Evolutionary conservation across 2,329 filamentous ascomycete species (phyloP), one percentile per base, ranked within the genome.

Genomic region (Diplodia scrobiculata): DNA sequence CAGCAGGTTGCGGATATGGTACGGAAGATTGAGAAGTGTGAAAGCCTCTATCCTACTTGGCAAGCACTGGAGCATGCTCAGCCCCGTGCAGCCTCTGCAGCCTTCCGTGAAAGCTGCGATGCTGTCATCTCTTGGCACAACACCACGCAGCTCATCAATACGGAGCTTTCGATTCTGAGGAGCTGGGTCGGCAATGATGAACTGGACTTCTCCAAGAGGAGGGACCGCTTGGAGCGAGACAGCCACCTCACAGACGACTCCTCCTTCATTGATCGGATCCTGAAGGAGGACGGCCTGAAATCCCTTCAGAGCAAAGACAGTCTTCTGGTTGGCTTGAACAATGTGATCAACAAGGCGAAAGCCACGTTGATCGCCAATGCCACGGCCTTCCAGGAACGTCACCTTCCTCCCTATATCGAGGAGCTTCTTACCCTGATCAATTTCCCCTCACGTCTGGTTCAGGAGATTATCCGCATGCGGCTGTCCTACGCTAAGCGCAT

Each of bases 151-250:
- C 87, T 97, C 74, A 98, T 99, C 83, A 97, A 96, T 76, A 97
- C 91, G 2, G 91, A 99, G 77, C 85, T 99, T 67, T 88, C 88
- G 14, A 93, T 98, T 69, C 79, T 99, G 69, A 93, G 95, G 77
- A 92, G 90, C 69, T 99, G 95, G 95, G 95, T 99, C 29, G 95
- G 95, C 65, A 99, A 99, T 74, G 88, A 93, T 45, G 93, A 97
- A 74, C 85, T 99, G 47, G 92, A 98, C 78, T 99, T 98, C 75
- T 87, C 87, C 60, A 90, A 90, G 73, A 85, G 88, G 25, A 89
- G 90, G 69, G 84, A 87, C 63, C 86, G 86, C 67, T 89, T 91
- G 0, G 86, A 87, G 1, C 84, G 84, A 68, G 86, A 86, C 68
- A 87, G 89, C 70, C 90, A 91, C 67, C 86, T 97, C 55, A 88